phyloP scores from a whole-genome alignment of 106 monocot genomes.

The Acanthochlamys bracteata region DNA sequence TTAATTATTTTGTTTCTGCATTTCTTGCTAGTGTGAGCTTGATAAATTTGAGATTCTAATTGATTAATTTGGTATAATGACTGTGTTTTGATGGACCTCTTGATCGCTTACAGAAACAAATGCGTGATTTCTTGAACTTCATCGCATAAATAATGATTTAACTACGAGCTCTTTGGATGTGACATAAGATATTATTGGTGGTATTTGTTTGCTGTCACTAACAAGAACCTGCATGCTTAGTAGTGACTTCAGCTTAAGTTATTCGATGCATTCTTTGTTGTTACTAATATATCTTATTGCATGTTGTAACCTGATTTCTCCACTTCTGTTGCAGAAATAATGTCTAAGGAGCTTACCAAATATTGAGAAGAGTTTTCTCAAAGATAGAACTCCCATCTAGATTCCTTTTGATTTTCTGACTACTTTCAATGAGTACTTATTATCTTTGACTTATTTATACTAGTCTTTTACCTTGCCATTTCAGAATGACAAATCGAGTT shows the following conservation, averaged over 20 bases:
- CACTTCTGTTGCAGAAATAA: background rate
- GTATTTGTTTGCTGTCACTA: constrained; percentile 2
- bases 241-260: background rate
- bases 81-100: too few species aligned
- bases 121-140: too few species aligned
- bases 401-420: background rate
- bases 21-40: too few species aligned
- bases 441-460: background rate
- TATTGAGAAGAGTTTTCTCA: background rate
- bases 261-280: background rate
- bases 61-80: too few species aligned
- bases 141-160: too few species aligned
- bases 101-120: too few species aligned
- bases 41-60: too few species aligned
- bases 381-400: background rate
- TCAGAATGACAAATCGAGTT: background rate
- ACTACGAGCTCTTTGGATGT: too few species aligned
- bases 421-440: background rate
- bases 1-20: too few species aligned
- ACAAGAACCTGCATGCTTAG: constrained; percentile 7
- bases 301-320: background rate
- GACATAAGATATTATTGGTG: constrained; percentile 4
- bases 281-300: background rate
- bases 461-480: background rate
- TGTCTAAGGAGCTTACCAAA: background rate